phyloP scores from a whole-genome alignment of 108 stramenopile species.

The Skeletonema costatum region DNA sequence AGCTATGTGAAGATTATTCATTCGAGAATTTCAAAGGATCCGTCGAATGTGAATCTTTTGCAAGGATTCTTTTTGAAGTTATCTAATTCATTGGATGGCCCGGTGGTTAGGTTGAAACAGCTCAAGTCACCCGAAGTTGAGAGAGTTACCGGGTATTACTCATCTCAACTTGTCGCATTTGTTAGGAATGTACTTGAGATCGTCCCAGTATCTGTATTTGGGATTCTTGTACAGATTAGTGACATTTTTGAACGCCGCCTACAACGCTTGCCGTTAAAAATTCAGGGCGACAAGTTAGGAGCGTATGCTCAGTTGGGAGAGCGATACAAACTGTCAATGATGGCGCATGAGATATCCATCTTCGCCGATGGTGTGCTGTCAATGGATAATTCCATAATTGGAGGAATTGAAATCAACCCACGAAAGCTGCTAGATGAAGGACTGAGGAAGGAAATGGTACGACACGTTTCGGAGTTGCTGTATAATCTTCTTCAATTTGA shows the following conservation, averaged over 20 bases:
- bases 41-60: constrained; percentile 51
- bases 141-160: constrained; percentile 60
- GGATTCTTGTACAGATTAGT: constrained; percentile 53
- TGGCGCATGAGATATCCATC: constrained; percentile 63
- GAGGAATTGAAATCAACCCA: constrained; percentile 65
- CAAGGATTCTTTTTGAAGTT: constrained; percentile 70
- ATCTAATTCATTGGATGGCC: constrained; percentile 61
- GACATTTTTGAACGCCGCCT: constrained; percentile 39
- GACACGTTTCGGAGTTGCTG: constrained; percentile 47
- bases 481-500: constrained; percentile 49
- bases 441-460: constrained; percentile 61
- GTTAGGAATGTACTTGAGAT: constrained; percentile 61
- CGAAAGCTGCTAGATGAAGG: constrained; percentile 62
- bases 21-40: constrained; percentile 50
- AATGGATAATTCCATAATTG: constrained; percentile 68
- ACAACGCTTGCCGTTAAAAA: constrained; percentile 34
- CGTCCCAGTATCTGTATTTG: constrained; percentile 63
- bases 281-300: constrained; percentile 53
- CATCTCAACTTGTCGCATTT: constrained; percentile 58
- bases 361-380: constrained; percentile 70
- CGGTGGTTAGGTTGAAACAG: constrained; percentile 58
- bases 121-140: constrained; percentile 48
- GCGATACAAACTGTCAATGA: constrained; percentile 56
- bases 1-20: constrained; percentile 62
- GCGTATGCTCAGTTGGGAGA: constrained; percentile 50